Evolutionary conservation across 2,329 filamentous ascomycete species (phyloP), one percentile per base, ranked within the genome.

Genomic region (Blastomyces gilchristii): DNA sequence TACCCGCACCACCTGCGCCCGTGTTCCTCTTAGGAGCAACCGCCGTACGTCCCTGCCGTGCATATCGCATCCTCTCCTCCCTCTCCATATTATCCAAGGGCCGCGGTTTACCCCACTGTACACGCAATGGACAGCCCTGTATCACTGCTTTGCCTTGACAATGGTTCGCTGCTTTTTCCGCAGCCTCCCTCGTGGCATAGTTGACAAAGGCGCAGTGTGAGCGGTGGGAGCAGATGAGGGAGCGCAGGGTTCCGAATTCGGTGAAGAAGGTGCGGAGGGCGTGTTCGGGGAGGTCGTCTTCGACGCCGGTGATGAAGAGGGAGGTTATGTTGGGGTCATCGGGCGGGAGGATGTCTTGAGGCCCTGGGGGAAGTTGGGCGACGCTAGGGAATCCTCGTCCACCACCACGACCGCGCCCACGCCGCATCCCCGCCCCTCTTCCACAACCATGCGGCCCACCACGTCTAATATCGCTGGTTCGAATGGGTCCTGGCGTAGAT

Each of bases 141-240:
- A 99, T 90, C 7, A 97, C 85, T 0, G 91, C 91, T 65, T 88
- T 89, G 6, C 95, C 94, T 74, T 96, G 88, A 69, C 91, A 93
- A 25, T 89, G 85, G 43, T 85, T 85, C 0, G 94, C 90, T 0
- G 95, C 95, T 64, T 83, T 86, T 77, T 99, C 94, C 0, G 95
- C 94, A 0, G 84, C 88, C 65, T 90, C 86, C 63, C 94, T 84
- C 2, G 88, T 90, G 69, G 91, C 86, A 74, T 91, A 99, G 77
- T 99, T 99, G 77, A 99, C 82, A 72, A 97, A 99, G 0, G 94
- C 94, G 74, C 92, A 97, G 72, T 97, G 94, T 18, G 93, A 93
- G 79, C 96, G 91, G 78, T 99, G 94, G 7, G 92, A 97, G 76
- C 94, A 97, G 47, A 99, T 88, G 18, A 99, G 79, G 34, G 91